Evolutionary conservation across 179 eudicot species (phyloP).

Genomic region (Heliamphora pulchella): DNA sequence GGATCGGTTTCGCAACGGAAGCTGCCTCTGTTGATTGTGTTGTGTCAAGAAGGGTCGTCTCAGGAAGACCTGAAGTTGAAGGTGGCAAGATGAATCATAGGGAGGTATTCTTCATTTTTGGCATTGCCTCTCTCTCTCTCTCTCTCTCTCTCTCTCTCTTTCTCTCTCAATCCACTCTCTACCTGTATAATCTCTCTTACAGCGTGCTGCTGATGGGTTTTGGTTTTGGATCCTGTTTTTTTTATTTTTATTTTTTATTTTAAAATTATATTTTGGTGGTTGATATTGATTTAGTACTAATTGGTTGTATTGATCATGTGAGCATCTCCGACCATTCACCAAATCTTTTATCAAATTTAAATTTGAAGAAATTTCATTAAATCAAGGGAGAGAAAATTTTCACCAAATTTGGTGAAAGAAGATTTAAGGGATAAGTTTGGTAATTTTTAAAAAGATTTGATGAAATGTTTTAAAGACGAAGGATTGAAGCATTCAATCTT

Average conservation of each 20-base stretch:
- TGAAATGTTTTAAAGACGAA: too few species aligned
- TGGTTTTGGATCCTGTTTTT: neutral
- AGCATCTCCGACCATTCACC: too few species aligned
- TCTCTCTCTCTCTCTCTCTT: too few species aligned
- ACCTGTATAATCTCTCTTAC: neutral
- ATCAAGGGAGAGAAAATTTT: too few species aligned
- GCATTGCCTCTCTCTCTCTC: neutral
- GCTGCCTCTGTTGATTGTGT: slow-evolving; percentile 69
- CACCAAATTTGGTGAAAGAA: too few species aligned
- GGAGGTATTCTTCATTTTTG: slow-evolving; percentile 33
- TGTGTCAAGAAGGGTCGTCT: slow-evolving; percentile 39
- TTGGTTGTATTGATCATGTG: neutral
- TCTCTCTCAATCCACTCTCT: neutral
- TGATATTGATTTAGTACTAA: neutral
- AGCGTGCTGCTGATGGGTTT: neutral
- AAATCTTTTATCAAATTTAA: too few species aligned
- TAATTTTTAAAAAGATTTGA: too few species aligned
- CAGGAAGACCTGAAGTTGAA: slow-evolving; percentile 53
- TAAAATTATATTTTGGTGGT: neutral
- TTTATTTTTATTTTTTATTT: neutral
- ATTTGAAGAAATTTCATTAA: too few species aligned
- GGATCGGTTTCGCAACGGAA: slow-evolving; percentile 45
- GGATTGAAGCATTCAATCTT: too few species aligned
- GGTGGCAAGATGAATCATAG: slow-evolving; percentile 46
- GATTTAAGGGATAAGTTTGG: too few species aligned